phyloP scores from a whole-genome alignment of 345 rosid species.

The Citrus australasica region DNA sequence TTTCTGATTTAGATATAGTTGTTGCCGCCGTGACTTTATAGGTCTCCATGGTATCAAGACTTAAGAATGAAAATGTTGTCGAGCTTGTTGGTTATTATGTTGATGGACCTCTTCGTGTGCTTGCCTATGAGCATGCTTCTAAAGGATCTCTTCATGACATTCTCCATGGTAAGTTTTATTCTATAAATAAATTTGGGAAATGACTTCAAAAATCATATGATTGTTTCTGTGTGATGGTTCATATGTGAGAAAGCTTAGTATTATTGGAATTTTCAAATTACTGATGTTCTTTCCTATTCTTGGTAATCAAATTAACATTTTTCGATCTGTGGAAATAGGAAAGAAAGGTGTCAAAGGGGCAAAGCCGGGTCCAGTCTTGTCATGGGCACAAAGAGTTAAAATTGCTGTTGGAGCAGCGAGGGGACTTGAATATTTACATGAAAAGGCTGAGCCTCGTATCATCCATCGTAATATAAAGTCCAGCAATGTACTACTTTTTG shows the following conservation, averaged over 20 bases:
- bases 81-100: constrained; percentile 79
- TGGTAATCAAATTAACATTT: constrained; percentile 11
- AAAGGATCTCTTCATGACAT: constrained; percentile 93
- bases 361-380: constrained; percentile 69
- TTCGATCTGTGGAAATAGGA: constrained; percentile 29
- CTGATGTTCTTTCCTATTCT: neutral
- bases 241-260: neutral
- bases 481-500: constrained; percentile 77
- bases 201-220: neutral
- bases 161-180: constrained; percentile 61
- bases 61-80: constrained; percentile 77
- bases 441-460: constrained; percentile 67
- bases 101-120: constrained; percentile 79
- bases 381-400: constrained; percentile 92
- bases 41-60: constrained; percentile 94
- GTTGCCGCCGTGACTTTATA: constrained; percentile 20
- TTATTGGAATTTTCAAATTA: neutral
- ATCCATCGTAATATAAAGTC: constrained; percentile 90
- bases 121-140: constrained; percentile 83
- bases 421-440: constrained; percentile 96
- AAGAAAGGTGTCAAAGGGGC: constrained; percentile 91
- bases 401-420: constrained; percentile 88
- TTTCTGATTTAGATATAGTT: neutral
- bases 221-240: neutral
- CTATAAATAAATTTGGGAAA: neutral